Evolutionary conservation across 108 stramenopile species (phyloP).

Genomic region (Asterionellopsis glacialis): DNA sequence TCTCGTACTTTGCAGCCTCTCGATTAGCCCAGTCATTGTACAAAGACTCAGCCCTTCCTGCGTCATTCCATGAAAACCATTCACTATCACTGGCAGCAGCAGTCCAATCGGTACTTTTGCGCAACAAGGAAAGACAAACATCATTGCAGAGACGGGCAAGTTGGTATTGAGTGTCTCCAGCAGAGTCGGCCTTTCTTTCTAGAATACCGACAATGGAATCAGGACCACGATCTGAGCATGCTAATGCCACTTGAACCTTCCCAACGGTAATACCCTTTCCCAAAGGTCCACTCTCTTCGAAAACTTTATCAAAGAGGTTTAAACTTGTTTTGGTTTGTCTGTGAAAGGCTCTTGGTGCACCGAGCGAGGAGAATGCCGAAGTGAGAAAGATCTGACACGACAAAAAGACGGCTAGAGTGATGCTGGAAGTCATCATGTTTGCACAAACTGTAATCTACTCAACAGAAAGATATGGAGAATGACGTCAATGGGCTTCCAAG

Average conservation of each 20-base stretch:
- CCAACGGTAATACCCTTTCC: constrained; percentile 86
- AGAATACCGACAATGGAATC: constrained; percentile 55
- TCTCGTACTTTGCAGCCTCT: constrained; percentile 71
- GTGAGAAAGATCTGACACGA: no score
- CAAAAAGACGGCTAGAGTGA: no score
- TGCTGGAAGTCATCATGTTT: no score
- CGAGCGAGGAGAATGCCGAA: no score
- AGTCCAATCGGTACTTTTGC: constrained; percentile 66
- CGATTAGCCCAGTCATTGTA: constrained; percentile 67
- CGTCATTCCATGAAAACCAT: constrained; percentile 64
- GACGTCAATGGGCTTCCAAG: no score
- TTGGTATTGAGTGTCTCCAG: constrained; percentile 42
- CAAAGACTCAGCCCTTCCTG: constrained; percentile 60
- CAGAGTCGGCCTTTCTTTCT: constrained; percentile 26
- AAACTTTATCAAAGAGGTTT: constrained; percentile 51
- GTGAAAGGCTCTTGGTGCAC: no score
- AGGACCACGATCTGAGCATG: constrained; percentile 29
- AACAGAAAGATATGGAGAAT: no score
- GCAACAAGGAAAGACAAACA: constrained; percentile 58
- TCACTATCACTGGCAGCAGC: constrained; percentile 53
- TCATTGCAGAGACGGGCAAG: constrained; percentile 54
- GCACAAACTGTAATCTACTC: no score
- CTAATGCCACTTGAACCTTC: constrained; percentile 67
- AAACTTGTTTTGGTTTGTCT: no score
- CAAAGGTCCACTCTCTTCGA: constrained; percentile 74